A percentile compares a stretch with the other conserved stretches of the same genome.
These are phyloP conservation scores for Cryptosporidium baileyi DNA, from an alignment of 169 alveolate genomes.

Conservation along the genomic window DNA sequence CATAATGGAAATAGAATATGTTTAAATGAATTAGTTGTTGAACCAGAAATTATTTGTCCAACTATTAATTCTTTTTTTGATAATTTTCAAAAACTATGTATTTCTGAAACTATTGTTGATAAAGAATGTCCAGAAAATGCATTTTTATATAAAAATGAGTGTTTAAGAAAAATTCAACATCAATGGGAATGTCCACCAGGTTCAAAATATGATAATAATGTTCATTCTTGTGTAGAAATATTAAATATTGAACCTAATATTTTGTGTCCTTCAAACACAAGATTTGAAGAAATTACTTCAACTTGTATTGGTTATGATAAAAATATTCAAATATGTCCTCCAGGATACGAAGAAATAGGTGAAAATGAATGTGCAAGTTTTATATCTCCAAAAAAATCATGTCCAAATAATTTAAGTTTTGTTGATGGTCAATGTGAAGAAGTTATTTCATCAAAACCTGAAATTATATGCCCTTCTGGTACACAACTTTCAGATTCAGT, in stretches of 20 bases:
- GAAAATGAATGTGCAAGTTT: conserved; percentile 47
- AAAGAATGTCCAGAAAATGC: conserved; percentile 45
- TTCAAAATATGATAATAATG: conserved; percentile 7
- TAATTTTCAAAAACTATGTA: not conserved
- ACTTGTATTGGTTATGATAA: conserved; percentile 42
- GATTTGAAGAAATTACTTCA: conserved; percentile 21
- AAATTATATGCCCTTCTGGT: conserved; percentile 19
- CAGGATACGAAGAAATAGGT: conserved; percentile 59
- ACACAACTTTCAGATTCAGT: conserved; percentile 2
- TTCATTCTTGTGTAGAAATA: conserved; percentile 18
- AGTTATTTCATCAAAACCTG: not conserved
- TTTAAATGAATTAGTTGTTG: not conserved
- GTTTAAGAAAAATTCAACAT: conserved; percentile 20
- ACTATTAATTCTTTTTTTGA: not conserved
- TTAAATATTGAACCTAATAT: conserved; percentile 10
- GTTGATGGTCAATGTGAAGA: conserved; percentile 43
- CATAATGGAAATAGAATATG: conserved; percentile 38
- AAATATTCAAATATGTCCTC: conserved; percentile 39
- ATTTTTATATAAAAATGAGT: not conserved
- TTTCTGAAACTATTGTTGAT: not conserved
- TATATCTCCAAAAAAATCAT: conserved; percentile 40
- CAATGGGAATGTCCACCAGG: conserved; percentile 69
- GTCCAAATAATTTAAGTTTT: conserved; percentile 5
- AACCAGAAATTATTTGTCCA: conserved; percentile 48
- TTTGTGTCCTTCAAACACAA: conserved; percentile 45